Evolutionary conservation across 257 asterid species (phyloP).

Genomic region (Solanum chilense): DNA sequence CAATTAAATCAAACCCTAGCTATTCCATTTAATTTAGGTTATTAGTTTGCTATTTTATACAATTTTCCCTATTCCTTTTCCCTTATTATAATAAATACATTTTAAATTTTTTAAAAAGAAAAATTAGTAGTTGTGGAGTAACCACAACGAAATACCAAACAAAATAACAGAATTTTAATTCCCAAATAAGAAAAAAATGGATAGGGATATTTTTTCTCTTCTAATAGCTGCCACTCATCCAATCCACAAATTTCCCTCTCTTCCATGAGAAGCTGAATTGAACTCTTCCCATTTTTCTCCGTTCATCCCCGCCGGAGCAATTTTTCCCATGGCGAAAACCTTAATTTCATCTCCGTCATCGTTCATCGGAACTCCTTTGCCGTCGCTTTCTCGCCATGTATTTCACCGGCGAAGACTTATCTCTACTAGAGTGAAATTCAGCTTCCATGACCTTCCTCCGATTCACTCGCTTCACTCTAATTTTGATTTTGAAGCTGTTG

Average conservation of each 20-base stretch:
- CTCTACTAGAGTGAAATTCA: slow-evolving; percentile 48
- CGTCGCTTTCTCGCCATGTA: slow-evolving; percentile 40
- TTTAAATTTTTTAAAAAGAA: not conserved
- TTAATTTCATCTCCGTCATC: slow-evolving; percentile 67
- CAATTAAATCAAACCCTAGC: no score
- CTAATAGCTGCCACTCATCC: not conserved
- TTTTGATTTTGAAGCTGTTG: slow-evolving; percentile 32
- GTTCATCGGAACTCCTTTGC: slow-evolving; percentile 51
- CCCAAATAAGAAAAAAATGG: not conserved
- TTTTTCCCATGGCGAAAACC: slow-evolving; percentile 68
- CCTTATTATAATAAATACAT: no score
- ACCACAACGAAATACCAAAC: not conserved
- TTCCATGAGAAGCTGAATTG: not conserved
- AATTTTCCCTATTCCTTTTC: no score
- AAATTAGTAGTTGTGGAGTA: not conserved
- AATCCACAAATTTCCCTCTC: slow-evolving; percentile 2
- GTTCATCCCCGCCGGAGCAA: not conserved
- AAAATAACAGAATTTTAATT: not conserved
- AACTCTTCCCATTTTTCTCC: not conserved
- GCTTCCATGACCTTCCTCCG: slow-evolving; percentile 62
- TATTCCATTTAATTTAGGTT: no score
- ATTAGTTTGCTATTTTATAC: no score
- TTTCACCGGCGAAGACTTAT: slow-evolving; percentile 26
- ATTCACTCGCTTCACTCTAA: slow-evolving; percentile 22
- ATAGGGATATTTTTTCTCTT: not conserved